phyloP scores from a whole-genome alignment of 2,329 filamentous ascomycete genomes.

The Cadophora malorum region DNA sequence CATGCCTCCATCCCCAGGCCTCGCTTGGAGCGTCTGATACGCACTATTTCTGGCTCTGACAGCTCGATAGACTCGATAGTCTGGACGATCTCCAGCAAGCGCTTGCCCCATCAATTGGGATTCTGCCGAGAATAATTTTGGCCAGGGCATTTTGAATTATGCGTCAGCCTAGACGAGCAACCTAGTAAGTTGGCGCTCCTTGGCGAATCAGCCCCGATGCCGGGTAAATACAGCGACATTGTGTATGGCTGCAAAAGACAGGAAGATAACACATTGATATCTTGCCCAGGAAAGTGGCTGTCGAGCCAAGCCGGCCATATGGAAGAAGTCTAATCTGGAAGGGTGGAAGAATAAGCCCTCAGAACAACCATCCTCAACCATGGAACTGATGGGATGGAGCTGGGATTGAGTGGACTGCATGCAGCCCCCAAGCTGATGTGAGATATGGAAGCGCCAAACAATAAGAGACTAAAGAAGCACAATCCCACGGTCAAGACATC shows the following conservation, averaged over 20 bases:
- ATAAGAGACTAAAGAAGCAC: neutral
- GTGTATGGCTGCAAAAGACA: conserved; percentile 16
- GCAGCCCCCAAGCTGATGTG: conserved; percentile 17
- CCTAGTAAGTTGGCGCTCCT: conserved; percentile 11
- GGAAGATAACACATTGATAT: conserved; percentile 16
- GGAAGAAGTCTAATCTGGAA: conserved; percentile 12
- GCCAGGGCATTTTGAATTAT: conserved; percentile 5
- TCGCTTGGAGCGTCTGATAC: neutral
- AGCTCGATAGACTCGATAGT: conserved; percentile 3
- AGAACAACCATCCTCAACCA: neutral
- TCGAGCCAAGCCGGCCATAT: conserved; percentile 23
- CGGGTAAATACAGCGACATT: conserved; percentile 21
- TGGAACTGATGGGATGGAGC: neutral
- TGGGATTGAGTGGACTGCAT: conserved; percentile 3
- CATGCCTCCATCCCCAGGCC: neutral
- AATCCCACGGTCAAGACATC: neutral
- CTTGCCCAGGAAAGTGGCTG: conserved; percentile 20
- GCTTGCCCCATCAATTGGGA: conserved; percentile 10
- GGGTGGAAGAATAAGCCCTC: conserved; percentile 5
- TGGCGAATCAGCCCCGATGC: conserved; percentile 25
- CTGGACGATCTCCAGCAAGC: conserved; percentile 9
- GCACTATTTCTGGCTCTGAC: conserved; percentile 6
- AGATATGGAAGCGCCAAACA: neutral
- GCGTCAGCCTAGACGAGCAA: conserved; percentile 13
- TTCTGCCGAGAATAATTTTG: conserved; percentile 11